Evolutionary conservation across 306 rosid species (phyloP).

Genomic region (Quercus suber): DNA sequence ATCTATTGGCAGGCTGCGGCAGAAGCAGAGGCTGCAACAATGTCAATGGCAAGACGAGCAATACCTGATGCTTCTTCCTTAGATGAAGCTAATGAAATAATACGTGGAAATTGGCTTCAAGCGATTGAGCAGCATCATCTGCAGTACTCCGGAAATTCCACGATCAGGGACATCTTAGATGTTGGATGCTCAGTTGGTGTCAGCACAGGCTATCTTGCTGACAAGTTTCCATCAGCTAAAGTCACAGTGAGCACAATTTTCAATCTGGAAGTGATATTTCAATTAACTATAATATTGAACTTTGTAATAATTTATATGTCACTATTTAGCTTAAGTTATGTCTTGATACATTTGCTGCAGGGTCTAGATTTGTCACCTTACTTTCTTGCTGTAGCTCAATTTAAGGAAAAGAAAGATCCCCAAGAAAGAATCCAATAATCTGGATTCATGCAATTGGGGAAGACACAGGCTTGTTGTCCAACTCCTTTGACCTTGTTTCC

Average conservation of each 20-base stretch:
- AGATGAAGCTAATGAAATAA: conserved; percentile 45
- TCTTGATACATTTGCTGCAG: conserved; percentile 33
- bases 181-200: conserved; percentile 61
- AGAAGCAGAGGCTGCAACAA: conserved; percentile 68
- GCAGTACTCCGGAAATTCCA: conserved; percentile 36
- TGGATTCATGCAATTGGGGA: conserved; percentile 72
- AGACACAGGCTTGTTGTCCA: conserved; percentile 54
- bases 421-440: conserved; percentile 41
- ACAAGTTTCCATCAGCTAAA: conserved; percentile 51
- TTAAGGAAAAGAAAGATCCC: conserved; percentile 42
- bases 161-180: conserved; percentile 50
- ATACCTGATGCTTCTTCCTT: conserved; percentile 46
- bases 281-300: background rate
- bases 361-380: conserved; percentile 72
- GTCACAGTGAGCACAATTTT: conserved; percentile 46
- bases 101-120: conserved; percentile 55
- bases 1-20: conserved; percentile 61
- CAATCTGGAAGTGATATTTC: background rate
- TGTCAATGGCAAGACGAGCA: conserved; percentile 54
- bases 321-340: background rate
- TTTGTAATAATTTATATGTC: background rate
- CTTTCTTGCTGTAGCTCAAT: conserved; percentile 67
- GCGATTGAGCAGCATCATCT: conserved; percentile 56
- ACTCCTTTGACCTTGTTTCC: conserved; percentile 59
- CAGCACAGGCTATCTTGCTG: conserved; percentile 57